Evolutionary conservation across 1,284 basidiomycete species (phyloP), one percentile per base, ranked within the genome.

Genomic region (Cutaneotrichosporon dermatis): DNA sequence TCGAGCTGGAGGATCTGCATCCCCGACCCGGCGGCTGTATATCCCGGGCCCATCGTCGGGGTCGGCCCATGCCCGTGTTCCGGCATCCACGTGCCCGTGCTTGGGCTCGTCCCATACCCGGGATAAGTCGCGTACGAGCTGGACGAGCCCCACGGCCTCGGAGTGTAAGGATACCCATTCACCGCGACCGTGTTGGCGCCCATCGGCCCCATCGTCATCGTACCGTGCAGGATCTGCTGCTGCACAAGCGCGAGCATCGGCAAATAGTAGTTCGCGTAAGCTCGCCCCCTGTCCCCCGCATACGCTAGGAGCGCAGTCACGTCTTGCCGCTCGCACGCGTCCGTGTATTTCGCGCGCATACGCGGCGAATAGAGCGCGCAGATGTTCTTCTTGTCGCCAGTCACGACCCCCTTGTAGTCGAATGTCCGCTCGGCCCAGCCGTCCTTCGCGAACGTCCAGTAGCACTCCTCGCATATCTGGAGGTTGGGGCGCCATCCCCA

Each of bases 401-500:
- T 51, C 4, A 13, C 39, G 25, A 35, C 33, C 33, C 16, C 50
- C 39, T 39, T 41, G 50, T 33, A 51, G 50, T 51, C 37, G 11
- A 51, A 33, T 16, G 12, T 9, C 15, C 16, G 11, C 12, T 39
- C 39, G 12, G 37, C 50, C 50, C 50, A 51, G 15, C 37, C 41
- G 50, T 42, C 50, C 11, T 25, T n/a, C 4, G 50, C 50, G 33
- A 51, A 51, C 9, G 39, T 51, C 50, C 50, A 51, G 15, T 40
- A 51, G 10, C 50, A 51, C 12, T 51, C 50, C 16, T 51, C 39
- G 39, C 50, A 51, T n/a, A 51, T 41, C 16, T 51, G 50, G 16
- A 51, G 50, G 50, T 40, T 51, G 15, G 37, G 50, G 5, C 50
- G 50, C 50, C 50, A 51, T 7, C 50, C 50, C 50, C 50, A 51